A percentile compares a stretch with the other conserved stretches of the same genome.
phyloP scores from a whole-genome alignment of 768 basidiomycete species.

The Macrolepiota dolichaula region DNA sequence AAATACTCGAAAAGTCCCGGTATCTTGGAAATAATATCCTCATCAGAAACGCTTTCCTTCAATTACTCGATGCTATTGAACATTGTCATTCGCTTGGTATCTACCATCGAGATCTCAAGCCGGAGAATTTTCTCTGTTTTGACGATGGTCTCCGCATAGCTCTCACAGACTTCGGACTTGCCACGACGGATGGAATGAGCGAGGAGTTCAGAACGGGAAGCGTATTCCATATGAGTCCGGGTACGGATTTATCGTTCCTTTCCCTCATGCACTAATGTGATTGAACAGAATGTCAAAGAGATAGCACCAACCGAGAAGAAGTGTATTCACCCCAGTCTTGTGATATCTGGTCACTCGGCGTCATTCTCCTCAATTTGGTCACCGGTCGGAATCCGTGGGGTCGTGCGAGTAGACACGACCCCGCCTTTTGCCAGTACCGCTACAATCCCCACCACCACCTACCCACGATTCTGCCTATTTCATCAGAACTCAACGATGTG shows the following conservation, averaged over 20 bases:
- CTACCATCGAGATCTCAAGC: constrained; percentile 96
- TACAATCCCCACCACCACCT: constrained; percentile 76
- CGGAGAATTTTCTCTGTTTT: constrained; percentile 92
- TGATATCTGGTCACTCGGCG: constrained; percentile 95
- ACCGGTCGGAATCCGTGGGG: constrained; percentile 97
- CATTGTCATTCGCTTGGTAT: constrained; percentile 91
- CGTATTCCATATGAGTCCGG: constrained; percentile 98
- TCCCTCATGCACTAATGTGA: background rate
- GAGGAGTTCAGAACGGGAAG: constrained; percentile 94
- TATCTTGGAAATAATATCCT: constrained; percentile 83
- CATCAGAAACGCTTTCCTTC: constrained; percentile 88
- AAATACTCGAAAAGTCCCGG: constrained; percentile 74
- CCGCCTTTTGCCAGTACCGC: constrained; percentile 87
- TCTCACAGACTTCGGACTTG: constrained; percentile 93
- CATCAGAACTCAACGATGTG: constrained; percentile 66
- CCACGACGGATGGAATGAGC: constrained; percentile 82
- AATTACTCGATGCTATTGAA: constrained; percentile 90
- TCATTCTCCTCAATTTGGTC: constrained; percentile 93
- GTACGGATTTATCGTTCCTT: constrained; percentile 32
- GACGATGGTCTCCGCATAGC: constrained; percentile 72
- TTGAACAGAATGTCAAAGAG: constrained; percentile 80
- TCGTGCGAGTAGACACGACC: constrained; percentile 76
- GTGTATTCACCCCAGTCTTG: constrained; percentile 85
- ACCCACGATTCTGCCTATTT: constrained; percentile 82
- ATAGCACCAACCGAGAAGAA: constrained; percentile 54